phyloP scores from a whole-genome alignment of 2,329 filamentous ascomycete species.

The Lasiodiplodia hormozganensis region DNA sequence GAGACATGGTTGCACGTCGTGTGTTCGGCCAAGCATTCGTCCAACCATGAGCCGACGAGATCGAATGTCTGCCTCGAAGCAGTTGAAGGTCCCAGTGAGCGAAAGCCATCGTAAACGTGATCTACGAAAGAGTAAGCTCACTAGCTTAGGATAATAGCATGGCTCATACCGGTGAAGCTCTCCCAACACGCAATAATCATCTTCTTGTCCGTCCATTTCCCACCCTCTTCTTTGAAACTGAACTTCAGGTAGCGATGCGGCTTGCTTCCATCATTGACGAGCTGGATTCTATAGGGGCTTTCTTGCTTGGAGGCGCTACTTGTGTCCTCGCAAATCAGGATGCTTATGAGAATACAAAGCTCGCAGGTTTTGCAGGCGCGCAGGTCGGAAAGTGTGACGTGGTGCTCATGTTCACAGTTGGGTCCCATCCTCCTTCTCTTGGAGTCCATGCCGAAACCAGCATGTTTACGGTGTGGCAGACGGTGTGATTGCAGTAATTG shows the following conservation, averaged over 20 bases:
- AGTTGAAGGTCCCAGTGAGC: slow-evolving; percentile 1
- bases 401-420: slow-evolving; percentile 4
- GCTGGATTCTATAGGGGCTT: background rate
- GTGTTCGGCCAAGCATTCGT: slow-evolving; percentile 5
- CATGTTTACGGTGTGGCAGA: background rate
- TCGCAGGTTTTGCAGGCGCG: background rate
- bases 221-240: background rate
- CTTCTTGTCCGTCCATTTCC: slow-evolving; percentile 11
- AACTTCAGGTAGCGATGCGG: slow-evolving; percentile 7
- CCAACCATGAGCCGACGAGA: background rate
- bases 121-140: background rate
- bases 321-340: background rate
- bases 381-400: background rate
- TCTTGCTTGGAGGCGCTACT: background rate
- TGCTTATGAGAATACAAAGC: slow-evolving; percentile 1
- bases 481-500: background rate
- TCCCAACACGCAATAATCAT: slow-evolving; percentile 12
- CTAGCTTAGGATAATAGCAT: fast-evolving
- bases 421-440: slow-evolving; percentile 5
- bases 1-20: background rate
- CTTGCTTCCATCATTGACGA: background rate
- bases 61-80: slow-evolving; percentile 2
- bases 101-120: background rate
- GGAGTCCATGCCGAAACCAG: background rate
- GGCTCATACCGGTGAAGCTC: background rate